Evolutionary conservation across 352 stramenopile species (phyloP), one percentile per base, ranked within the genome.

Genomic region (Globisporangium takayamanum): DNA sequence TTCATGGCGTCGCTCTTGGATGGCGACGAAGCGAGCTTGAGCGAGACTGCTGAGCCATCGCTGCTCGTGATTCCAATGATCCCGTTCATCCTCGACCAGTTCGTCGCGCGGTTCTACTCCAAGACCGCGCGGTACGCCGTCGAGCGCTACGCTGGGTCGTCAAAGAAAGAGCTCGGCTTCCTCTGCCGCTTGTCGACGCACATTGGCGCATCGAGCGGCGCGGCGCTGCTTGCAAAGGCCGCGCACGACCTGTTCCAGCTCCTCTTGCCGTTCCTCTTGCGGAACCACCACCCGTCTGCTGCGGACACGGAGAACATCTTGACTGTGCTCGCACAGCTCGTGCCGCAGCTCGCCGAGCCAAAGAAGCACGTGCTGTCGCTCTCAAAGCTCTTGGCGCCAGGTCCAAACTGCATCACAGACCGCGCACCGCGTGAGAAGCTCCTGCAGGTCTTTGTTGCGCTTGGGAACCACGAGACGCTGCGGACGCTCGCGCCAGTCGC

Each of bases 231-330:
- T 8, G 47, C 57, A 42, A 54, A 73, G 51, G 68, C 70, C 1
- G 84, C 87, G 8, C 70, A 89, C 49, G 78, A 93, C 50, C 68
- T 95, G n/a, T 93, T 95, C 59, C 78, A 92, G 59, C 67, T 95
- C 20, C 45, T 95, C 47, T 58, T 95, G 59, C 87, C 87, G 16
- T 95, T 95, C 59, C 62, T 94, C 46, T 72, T 83, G 65, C 84
- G 84, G 54, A 95, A 88, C 53, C 84, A 95, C 66, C 80, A 82
- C 41, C 85, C 84, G 3, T 88, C 80, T 0, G 45, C 62, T 1
- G 77, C 73, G 10, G 86, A 95, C 60, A 93, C 86, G 63, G 79
- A 92, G 52, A 92, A 95, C 39, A 78, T 94, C 44, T 64, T 94
- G 16, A 59, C 84, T 30, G 82, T 96, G 20, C 62, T 96, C 28